Evolutionary conservation across 2,329 filamentous ascomycete genomes (phyloP).

Genomic region (Harringtonia aguacate): DNA sequence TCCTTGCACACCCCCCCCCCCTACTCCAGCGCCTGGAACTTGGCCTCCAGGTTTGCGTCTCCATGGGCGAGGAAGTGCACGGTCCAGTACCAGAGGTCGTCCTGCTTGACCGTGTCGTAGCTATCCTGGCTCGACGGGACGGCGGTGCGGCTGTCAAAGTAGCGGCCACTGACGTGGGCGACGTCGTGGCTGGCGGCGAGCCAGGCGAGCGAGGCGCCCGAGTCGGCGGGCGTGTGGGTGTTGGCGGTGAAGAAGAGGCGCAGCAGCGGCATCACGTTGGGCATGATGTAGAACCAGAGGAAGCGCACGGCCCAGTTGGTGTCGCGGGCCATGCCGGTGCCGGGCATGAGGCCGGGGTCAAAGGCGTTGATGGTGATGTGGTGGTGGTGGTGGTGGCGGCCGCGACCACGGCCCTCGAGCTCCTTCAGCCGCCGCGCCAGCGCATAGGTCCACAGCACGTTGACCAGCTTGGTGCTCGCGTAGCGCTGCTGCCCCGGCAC

Average conservation of each 20-base stretch:
- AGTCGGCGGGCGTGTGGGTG: too few relatives aligned
- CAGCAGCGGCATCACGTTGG: background rate
- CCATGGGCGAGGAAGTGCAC: constrained; percentile 23
- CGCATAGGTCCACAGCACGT: constrained; percentile 32
- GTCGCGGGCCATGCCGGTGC: constrained; percentile 23
- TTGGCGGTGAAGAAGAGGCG: background rate
- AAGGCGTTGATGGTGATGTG: constrained; percentile 4
- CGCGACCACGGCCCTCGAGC: too few relatives aligned
- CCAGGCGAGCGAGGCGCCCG: too few relatives aligned
- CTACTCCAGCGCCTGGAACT: constrained; percentile 4
- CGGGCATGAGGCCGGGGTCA: constrained; percentile 10
- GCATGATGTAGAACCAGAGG: constrained; percentile 11
- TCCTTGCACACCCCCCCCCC: too few relatives aligned
- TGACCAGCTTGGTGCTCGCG: constrained; percentile 7
- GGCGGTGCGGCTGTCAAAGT: constrained; percentile 30
- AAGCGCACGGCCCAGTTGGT: constrained; percentile 11
- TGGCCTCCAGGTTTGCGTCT: background rate
- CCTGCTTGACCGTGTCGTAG: constrained; percentile 31
- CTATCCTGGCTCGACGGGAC: constrained; percentile 31
- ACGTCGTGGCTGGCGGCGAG: background rate
- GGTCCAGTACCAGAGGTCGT: constrained; percentile 39
- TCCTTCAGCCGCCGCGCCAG: constrained; percentile 20
- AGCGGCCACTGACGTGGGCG: constrained; percentile 13
- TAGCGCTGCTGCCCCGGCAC: constrained; percentile 7
- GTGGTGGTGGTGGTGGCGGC: background rate